Base-by-base conservation (phyloP, 2,329 filamentous ascomycete species). In the Colletotrichum sojae region DNA sequence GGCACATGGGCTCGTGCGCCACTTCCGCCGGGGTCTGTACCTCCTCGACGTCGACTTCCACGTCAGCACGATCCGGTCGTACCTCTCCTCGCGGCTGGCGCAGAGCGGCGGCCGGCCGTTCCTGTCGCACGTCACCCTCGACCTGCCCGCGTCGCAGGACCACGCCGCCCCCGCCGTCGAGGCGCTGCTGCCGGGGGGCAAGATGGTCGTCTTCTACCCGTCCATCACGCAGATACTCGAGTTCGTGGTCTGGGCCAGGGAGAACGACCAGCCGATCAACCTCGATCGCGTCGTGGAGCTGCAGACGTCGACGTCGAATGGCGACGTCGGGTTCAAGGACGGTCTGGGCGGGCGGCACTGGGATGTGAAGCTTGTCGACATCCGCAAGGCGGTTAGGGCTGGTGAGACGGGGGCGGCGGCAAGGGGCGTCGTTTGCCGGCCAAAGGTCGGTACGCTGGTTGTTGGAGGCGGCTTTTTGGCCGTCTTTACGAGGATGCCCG, bases 191-290 rank as follows among this genome's bases (percentile, higher is more conserved):
- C 84, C 87, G 2, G 88, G 92, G 74, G 92, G 90, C 0, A 82
- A 88, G 9, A 81, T 95, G 39, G 83, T 92, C 15, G 84, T 94
- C 1, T 96, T 94, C 80, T 90, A 89, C 72, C 93, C 93, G 0
- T 93, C 90, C 73, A 89, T 96, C 67, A 94, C 92, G 10, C 93
- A 95, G 78, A 91, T 95, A 63, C 89, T 86, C 48, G 86, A 90
- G 5, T 92, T 91, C 67, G 82, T 91, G 31, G 80, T 86, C 16
- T 77, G 82, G 46, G 86, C 90, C 39, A 85, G 85, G 66, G 79
- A 85, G 31, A 81, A 87, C 13, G 79, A 78, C 2, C 80, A 93
- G 61, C 88, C 88, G 16, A 62, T 87, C 22, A 78, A 84, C 27
- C 78, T 90, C 9, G 89, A 92, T 46, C 85, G 83, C 52, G 87